phyloP scores from a whole-genome alignment of 73 alveolate species.

The Paramecium sonneborni region DNA sequence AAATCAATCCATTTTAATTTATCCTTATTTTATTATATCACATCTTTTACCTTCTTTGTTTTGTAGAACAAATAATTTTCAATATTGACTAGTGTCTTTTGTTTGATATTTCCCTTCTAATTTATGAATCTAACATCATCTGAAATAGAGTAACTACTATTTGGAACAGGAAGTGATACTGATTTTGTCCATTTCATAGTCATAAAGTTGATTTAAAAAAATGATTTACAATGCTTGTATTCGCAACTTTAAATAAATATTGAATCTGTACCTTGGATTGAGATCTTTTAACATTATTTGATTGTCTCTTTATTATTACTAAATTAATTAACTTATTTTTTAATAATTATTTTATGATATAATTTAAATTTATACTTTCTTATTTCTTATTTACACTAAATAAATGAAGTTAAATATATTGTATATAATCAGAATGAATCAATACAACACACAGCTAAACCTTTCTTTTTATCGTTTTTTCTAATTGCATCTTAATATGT shows the following conservation, averaged over 20 bases:
- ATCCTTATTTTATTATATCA: background rate
- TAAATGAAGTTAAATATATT: background rate
- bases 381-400: background rate
- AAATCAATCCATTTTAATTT: background rate
- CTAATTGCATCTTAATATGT: constrained; percentile 58
- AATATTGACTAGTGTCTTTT: background rate
- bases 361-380: background rate
- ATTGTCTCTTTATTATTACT: background rate
- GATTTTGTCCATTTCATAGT: constrained; percentile 17
- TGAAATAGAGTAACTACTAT: background rate
- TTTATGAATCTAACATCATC: background rate
- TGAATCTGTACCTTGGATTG: background rate
- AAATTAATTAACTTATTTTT: background rate
- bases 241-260: background rate
- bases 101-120: background rate
- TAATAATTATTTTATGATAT: background rate
- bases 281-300: background rate
- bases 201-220: background rate
- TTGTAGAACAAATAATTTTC: background rate
- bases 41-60: background rate
- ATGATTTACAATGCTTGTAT: constrained; percentile 4
- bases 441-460: constrained; percentile 63
- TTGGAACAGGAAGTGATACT: background rate
- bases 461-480: constrained; percentile 44
- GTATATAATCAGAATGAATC: constrained; percentile 45